Conservation (phyloP, 306 rosid genomes). For the Ormosia emarginata region DNA sequence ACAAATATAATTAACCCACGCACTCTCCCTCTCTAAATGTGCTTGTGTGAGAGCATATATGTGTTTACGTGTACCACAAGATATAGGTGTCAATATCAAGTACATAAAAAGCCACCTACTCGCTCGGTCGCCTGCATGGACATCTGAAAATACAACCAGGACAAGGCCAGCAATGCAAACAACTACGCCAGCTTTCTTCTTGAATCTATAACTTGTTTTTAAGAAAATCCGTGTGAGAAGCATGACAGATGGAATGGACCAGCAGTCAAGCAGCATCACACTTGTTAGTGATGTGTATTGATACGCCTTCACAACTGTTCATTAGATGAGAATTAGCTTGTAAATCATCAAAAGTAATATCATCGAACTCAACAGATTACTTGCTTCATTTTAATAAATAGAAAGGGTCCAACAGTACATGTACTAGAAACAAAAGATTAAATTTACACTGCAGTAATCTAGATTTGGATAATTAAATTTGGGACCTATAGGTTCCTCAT, state of each 20-base stretch:
- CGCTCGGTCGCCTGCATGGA: slow-evolving; percentile 68
- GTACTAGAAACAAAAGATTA: not conserved
- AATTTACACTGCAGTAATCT: not conserved
- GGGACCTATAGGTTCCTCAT: not conserved
- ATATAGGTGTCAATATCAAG: not conserved
- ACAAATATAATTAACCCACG: not conserved
- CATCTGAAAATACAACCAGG: slow-evolving; percentile 70
- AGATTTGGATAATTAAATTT: not conserved
- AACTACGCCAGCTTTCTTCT: slow-evolving; percentile 56
- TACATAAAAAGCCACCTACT: slow-evolving; percentile 32
- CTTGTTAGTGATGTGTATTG: slow-evolving; percentile 83
- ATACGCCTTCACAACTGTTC: slow-evolving; percentile 83
- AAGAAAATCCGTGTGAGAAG: slow-evolving; percentile 82
- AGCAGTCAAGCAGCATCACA: slow-evolving; percentile 83
- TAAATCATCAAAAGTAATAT: not conserved
- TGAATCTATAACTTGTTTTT: slow-evolving; percentile 66
- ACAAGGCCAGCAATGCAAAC: slow-evolving; percentile 80
- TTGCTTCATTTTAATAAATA: not conserved
- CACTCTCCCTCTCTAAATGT: not conserved
- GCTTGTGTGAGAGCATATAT: not conserved
- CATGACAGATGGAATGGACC: slow-evolving; percentile 81
- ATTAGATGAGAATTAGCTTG: slow-evolving; percentile 5
- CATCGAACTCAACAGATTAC: not conserved
- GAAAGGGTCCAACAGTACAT: not conserved
- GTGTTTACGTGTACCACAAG: not conserved